Conservation (phyloP, 805 yeast species). For the Saccharomycopsis amapae region DNA sequence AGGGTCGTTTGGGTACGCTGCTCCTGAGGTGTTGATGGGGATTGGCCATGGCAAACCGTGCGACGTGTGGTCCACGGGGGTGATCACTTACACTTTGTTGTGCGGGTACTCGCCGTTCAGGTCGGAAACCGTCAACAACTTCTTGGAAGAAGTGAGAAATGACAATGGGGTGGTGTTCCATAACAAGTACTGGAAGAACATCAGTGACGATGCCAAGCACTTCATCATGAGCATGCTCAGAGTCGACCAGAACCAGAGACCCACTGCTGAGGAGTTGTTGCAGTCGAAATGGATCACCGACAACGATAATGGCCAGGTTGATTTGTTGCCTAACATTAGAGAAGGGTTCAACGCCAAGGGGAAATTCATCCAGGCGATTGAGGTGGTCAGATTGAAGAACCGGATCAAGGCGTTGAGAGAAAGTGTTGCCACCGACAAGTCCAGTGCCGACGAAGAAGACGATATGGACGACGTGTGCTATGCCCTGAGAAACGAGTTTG, state of each 20-base stretch:
- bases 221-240: constrained; percentile 69
- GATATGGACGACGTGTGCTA: constrained; percentile 9
- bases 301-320: constrained; percentile 40
- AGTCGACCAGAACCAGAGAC: constrained; percentile 58
- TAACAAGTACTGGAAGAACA: constrained; percentile 75
- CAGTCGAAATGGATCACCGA: constrained; percentile 71
- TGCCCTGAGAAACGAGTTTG: constrained; percentile 16
- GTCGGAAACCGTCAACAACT: constrained; percentile 75
- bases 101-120: constrained; percentile 92
- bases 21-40: constrained; percentile 83
- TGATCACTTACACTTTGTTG: constrained; percentile 79
- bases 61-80: constrained; percentile 94
- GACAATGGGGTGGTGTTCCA: constrained; percentile 76
- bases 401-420: constrained; percentile 65
- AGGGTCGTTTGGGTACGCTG: constrained; percentile 94
- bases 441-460: constrained; percentile 27
- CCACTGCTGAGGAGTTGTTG: constrained; percentile 59
- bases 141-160: constrained; percentile 66
- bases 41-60: constrained; percentile 92
- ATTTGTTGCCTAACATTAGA: constrained; percentile 74
- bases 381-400: constrained; percentile 74
- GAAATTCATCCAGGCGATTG: constrained; percentile 80
- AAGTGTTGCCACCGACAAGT: constrained; percentile 39
- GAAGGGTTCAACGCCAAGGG: constrained; percentile 77
- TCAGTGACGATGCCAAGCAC: constrained; percentile 72